Base-by-base conservation (phyloP, 805 yeast species). In the Schwanniomyces polymorphus region DNA sequence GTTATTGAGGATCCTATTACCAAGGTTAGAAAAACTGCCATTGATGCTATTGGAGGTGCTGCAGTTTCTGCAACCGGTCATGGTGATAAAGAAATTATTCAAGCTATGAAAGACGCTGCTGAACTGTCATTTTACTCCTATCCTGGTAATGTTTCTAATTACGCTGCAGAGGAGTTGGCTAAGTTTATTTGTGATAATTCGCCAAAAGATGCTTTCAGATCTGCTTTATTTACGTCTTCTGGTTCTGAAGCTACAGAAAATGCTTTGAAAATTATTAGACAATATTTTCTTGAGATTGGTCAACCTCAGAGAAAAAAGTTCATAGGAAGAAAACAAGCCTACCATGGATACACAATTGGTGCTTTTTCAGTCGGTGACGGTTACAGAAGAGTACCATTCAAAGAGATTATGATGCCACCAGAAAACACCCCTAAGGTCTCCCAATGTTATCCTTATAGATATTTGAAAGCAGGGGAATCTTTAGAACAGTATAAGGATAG, bases 211-310 rank as follows among this genome's bases (percentile, higher is more conserved):
- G 21, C 7, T 10, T 16, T 39, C 28, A 53, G 63, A 3, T 64
- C 75, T 23, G 78, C 74, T 11, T 49, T 72, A 41, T 67, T 88
- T 50, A 78, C 82, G 52, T 85, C 85, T 55, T 80, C 88, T 2
- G 95, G 95, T 44, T 77, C 91, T 41, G 70, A 67, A 44, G 59
- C 67, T 16, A 65, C 61, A 43, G 67, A 67, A 44, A 61, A 63
- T 38, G 68, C 72, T 9, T 59, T 65, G 25, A 65, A 67, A 45
- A 51, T 67, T 38, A 67, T 63, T 18, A 63, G 38, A 5, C 58
- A 55, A 41, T 45, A 45, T 25, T 17, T 65, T 50, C 54, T 68
- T 42, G 81, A 76, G 57, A 68, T 61, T 21, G 75, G 76, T 29
- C 74, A 72, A 47, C 59, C 68, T 7, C 61, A 65, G 37, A 72